Evolutionary conservation across 169 alveolate species (phyloP).

Genomic region (Cryptosporidium viatorum): DNA sequence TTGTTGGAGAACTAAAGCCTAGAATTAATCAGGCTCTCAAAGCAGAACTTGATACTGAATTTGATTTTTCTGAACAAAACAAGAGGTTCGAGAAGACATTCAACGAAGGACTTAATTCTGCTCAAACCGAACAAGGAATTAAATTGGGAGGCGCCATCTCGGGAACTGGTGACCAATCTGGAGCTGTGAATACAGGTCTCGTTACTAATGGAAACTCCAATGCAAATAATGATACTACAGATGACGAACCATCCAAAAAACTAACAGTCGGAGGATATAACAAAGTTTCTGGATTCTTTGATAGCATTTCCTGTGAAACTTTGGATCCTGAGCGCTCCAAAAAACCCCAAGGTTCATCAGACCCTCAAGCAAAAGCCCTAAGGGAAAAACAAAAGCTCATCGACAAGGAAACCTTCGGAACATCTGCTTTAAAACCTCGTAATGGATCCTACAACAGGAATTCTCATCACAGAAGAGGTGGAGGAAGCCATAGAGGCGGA

Average conservation of each 20-base stretch:
- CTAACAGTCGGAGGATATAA: constrained; percentile 62
- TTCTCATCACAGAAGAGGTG: constrained; percentile 18
- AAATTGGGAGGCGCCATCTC: not conserved
- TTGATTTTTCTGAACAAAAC: constrained; percentile 71
- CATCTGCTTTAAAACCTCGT: constrained; percentile 46
- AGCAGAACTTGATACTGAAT: constrained; percentile 74
- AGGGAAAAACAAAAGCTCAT: constrained; percentile 58
- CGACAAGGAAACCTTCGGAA: constrained; percentile 69
- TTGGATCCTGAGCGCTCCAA: constrained; percentile 62
- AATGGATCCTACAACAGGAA: constrained; percentile 36
- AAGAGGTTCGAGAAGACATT: constrained; percentile 62
- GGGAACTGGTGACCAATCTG: not conserved
- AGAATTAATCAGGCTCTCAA: constrained; percentile 68
- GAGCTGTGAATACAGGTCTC: not conserved
- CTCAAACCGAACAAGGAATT: not conserved
- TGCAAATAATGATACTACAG: not conserved
- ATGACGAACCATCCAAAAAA: not conserved
- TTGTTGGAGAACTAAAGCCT: constrained; percentile 72
- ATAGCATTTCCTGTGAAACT: constrained; percentile 71
- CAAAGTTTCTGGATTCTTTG: constrained; percentile 68
- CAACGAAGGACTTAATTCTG: constrained; percentile 1
- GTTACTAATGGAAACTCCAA: not conserved
- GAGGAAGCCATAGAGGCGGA: constrained; percentile 2
- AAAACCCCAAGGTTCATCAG: constrained; percentile 21
- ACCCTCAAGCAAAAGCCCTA: constrained; percentile 51